Evolutionary conservation across 306 rosid genomes (phyloP).

Genomic region (Vigna trinervia): DNA sequence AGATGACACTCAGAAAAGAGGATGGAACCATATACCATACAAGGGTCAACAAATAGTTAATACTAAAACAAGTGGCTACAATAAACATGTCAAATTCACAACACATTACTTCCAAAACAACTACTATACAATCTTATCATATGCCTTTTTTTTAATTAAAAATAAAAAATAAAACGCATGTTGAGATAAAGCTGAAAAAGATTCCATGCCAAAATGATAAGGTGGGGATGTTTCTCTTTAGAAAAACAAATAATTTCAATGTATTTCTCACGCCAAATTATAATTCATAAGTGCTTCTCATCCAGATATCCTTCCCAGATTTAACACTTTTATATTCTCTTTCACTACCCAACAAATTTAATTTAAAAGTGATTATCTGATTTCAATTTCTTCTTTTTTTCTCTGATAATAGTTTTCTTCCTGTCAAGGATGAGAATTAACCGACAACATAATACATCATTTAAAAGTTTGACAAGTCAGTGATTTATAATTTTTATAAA

Average conservation of each 20-base stretch:
- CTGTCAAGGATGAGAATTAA: too few species aligned
- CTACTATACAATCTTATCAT: background rate
- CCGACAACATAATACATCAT: too few species aligned
- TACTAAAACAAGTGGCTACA: background rate
- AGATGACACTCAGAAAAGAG: background rate
- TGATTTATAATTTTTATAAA: too few species aligned
- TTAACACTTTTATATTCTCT: background rate
- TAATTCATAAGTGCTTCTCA: too few species aligned
- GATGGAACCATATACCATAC: background rate
- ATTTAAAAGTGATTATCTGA: too few species aligned
- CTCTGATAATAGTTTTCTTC: too few species aligned
- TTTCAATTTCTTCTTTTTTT: too few species aligned
- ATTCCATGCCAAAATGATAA: background rate
- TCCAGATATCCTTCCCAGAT: background rate
- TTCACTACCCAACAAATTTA: too few species aligned
- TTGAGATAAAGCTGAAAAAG: constrained; percentile 16
- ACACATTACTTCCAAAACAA: constrained; percentile 20
- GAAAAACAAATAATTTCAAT: background rate
- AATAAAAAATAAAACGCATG: background rate
- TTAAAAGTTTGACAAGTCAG: too few species aligned
- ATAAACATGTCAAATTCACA: background rate
- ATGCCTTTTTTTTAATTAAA: background rate
- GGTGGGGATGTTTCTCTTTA: constrained; percentile 2
- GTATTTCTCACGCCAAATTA: too few species aligned
- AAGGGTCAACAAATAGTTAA: constrained; percentile 9